Evolutionary conservation across 352 stramenopile genomes (phyloP).

Genomic region (Pythium brassicae): DNA sequence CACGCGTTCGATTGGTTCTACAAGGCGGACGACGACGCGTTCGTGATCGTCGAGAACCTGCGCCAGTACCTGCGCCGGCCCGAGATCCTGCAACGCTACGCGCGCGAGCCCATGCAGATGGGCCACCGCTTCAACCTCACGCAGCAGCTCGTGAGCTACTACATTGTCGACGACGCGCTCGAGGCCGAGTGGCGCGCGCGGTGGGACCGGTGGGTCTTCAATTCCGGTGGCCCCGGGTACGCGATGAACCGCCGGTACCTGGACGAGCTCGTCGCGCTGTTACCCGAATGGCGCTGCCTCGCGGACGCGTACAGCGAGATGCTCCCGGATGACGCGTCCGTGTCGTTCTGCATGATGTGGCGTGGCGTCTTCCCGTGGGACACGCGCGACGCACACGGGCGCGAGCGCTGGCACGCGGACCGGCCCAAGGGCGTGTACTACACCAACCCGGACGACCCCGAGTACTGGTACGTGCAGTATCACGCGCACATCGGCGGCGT

Average conservation of each 20-base stretch:
- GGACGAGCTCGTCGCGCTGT: constrained; percentile 55
- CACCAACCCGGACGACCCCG: constrained; percentile 36
- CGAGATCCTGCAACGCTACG: constrained; percentile 55
- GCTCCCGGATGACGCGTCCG: constrained; percentile 73
- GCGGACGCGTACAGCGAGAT: constrained; percentile 64
- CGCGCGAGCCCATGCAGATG: constrained; percentile 69
- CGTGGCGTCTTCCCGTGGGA: constrained; percentile 66
- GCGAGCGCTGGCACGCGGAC: constrained; percentile 75
- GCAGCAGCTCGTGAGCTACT: constrained; percentile 66
- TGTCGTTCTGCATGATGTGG: constrained; percentile 88
- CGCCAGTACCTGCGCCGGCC: constrained; percentile 49
- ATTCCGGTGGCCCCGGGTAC: constrained; percentile 72
- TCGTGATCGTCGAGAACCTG: constrained; percentile 80
- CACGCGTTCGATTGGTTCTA: constrained; percentile 87
- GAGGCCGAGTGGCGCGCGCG: constrained; percentile 43
- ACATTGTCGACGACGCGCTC: constrained; percentile 62
- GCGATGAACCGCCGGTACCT: constrained; percentile 77
- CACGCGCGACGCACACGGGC: constrained; percentile 58
- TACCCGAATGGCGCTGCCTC: constrained; percentile 54
- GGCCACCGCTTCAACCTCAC: constrained; percentile 78
- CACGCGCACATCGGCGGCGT: constrained; percentile 68
- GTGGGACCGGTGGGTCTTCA: constrained; percentile 79
- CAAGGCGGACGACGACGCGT: constrained; percentile 81
- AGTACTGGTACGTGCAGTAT: constrained; percentile 76
- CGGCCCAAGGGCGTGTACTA: constrained; percentile 67